Conservation (phyloP, 495 filamentous ascomycete genomes). For the Neurospora sp. region DNA sequence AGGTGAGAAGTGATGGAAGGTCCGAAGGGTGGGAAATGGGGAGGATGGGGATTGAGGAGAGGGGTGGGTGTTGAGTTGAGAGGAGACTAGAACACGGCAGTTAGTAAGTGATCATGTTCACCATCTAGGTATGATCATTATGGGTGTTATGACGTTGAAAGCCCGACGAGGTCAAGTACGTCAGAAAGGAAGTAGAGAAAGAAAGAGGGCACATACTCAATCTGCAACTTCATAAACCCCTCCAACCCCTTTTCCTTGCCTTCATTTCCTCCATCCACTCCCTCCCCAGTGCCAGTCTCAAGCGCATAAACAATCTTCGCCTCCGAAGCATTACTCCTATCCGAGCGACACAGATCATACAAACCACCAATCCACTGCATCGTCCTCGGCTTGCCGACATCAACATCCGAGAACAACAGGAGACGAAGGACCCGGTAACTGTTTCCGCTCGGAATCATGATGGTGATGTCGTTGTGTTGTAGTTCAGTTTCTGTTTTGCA, state of each 20-base stretch:
- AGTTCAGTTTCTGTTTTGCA: background rate
- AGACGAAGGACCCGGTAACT: background rate
- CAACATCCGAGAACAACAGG: background rate
- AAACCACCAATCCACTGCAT: background rate
- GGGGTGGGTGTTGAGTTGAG: background rate
- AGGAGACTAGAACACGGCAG: background rate
- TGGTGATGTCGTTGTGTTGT: background rate
- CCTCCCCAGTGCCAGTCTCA: background rate
- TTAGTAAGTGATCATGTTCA: too few relatives aligned
- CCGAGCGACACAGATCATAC: background rate
- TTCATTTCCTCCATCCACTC: too few relatives aligned
- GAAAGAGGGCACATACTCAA: background rate
- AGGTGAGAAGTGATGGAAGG: background rate
- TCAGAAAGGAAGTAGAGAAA: background rate
- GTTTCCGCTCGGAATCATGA: background rate
- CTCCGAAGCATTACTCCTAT: background rate
- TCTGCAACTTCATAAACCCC: background rate
- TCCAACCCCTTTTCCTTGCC: background rate
- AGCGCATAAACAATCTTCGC: background rate
- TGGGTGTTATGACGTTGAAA: background rate
- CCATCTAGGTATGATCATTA: too few relatives aligned
- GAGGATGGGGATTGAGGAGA: background rate
- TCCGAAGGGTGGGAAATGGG: background rate
- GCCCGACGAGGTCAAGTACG: fast-evolving
- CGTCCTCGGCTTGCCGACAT: background rate